Conservation (phyloP, 1,284 basidiomycete genomes). For the Volvariella surrecta region DNA sequence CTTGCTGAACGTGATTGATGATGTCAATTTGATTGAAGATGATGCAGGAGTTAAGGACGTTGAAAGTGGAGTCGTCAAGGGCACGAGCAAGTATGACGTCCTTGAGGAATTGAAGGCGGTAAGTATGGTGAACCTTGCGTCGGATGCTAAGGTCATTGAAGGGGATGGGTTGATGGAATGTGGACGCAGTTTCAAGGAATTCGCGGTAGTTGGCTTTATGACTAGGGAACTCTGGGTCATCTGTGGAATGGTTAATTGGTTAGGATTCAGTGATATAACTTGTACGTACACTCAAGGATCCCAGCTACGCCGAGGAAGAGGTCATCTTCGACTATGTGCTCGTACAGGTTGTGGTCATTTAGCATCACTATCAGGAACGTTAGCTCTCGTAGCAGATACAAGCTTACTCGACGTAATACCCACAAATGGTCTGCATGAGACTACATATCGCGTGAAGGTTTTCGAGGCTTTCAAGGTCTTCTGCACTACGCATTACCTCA, state of each 20-base stretch:
- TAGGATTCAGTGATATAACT: slow-evolving; percentile 6
- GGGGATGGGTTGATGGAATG: slow-evolving; percentile 81
- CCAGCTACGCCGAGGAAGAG: slow-evolving; percentile 90
- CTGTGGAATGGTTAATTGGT: slow-evolving; percentile 32
- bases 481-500: slow-evolving; percentile 79
- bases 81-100: slow-evolving; percentile 95
- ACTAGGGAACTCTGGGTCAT: slow-evolving; percentile 93
- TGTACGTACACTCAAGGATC: slow-evolving; percentile 88
- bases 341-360: slow-evolving; percentile 93
- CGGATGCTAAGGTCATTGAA: slow-evolving; percentile 70
- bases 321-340: slow-evolving; percentile 92
- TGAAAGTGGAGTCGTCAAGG: slow-evolving; percentile 95
- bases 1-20: slow-evolving; percentile 81
- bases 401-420: slow-evolving; percentile 23
- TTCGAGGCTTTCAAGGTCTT: slow-evolving; percentile 85
- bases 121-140: slow-evolving; percentile 93
- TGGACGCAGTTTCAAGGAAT: slow-evolving; percentile 75
- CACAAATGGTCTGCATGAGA: slow-evolving; percentile 93
- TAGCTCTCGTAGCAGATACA: slow-evolving; percentile 2
- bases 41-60: slow-evolving; percentile 93
- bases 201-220: slow-evolving; percentile 97
- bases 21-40: slow-evolving; percentile 99
- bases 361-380: slow-evolving; percentile 54
- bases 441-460: slow-evolving; percentile 88
- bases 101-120: slow-evolving; percentile 94